A percentile compares a stretch with the other conserved stretches of the same genome.
These are phyloP conservation scores for Emmonsia crescens DNA, from an alignment of 2,329 filamentous ascomycete genomes.

Conservation along the genomic window DNA sequence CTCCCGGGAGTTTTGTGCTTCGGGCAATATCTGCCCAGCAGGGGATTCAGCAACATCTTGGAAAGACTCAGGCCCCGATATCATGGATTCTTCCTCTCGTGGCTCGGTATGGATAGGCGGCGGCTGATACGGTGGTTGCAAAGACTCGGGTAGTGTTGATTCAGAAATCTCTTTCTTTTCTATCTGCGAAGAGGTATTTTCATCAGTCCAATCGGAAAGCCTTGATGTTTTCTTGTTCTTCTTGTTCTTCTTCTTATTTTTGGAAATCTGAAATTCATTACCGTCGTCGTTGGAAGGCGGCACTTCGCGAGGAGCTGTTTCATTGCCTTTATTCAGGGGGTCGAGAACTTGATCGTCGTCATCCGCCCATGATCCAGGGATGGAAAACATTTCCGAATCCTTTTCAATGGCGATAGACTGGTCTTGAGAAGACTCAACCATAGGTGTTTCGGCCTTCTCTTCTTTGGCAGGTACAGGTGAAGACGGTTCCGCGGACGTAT, in stretches of 20 bases:
- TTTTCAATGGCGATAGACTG: neutral
- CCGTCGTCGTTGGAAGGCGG: slow-evolving; percentile 28
- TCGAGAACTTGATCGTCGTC: slow-evolving; percentile 14
- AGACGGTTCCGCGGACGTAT: neutral
- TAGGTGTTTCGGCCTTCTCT: neutral
- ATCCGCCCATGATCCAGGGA: neutral
- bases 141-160: neutral
- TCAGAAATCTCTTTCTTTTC: slow-evolving; percentile 20
- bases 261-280: slow-evolving; percentile 37
- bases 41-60: neutral
- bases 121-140: neutral
- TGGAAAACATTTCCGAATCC: neutral
- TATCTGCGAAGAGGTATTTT: slow-evolving; percentile 35
- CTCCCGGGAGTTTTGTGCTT: neutral
- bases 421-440: neutral
- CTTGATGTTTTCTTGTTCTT: slow-evolving; percentile 27
- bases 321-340: slow-evolving; percentile 16
- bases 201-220: slow-evolving; percentile 35
- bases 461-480: neutral
- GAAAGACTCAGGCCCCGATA: neutral
- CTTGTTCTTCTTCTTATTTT: slow-evolving; percentile 25
- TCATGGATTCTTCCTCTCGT: neutral
- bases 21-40: neutral
- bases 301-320: slow-evolving; percentile 16
- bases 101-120: neutral